Base-by-base conservation (phyloP, 176 grass and related monocot species). In the Zoysia pacifica region DNA sequence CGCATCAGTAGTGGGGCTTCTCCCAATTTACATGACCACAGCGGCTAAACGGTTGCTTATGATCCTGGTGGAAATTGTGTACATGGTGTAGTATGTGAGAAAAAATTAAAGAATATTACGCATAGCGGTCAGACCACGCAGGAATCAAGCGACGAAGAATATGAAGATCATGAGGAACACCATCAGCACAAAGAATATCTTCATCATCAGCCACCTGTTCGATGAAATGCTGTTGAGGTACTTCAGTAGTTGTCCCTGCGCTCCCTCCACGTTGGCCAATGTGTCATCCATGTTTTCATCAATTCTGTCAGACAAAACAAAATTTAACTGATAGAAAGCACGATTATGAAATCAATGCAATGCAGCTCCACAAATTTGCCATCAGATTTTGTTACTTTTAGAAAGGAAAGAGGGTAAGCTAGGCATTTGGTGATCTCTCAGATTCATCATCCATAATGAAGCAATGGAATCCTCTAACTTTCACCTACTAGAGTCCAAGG, bases 111-210 rank as follows among this genome's bases (percentile, higher is more conserved):
- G 28, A 90, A 84, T 72, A 77, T 38, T 75, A 74, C 2, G 18
- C 75, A 78, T 81, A 72, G 19, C 37, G 38, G 19, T 68, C 71
- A 52, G 28, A 65, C 49, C 44, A 15, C 70, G 18, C 1, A 0
- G 38, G 69, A 75, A 83, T 94, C 87, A 98, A 18, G 95, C 95
- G 11, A 98, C 90, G 48, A 98, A 98, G 82, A 98, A 98, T 72
- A 97, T 93, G 68, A 97, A 97, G 70, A 97, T 93, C 95, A 94
- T 94, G 70, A 98, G 95, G 75, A 98, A 98, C 64, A 94, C 88
- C 95, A 98, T 94, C 54, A 98, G 86, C 64, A 98, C 92, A 72
- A 94, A 94, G 87, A 98, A 94, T 81, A 98, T 98, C 83, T 98
- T 98, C 85, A 94, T 94, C 95, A 98, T 93, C 85, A 98, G 88